Evolutionary conservation across 2,329 filamentous ascomycete species (phyloP).

Genomic region (Trichoderma sp.): DNA sequence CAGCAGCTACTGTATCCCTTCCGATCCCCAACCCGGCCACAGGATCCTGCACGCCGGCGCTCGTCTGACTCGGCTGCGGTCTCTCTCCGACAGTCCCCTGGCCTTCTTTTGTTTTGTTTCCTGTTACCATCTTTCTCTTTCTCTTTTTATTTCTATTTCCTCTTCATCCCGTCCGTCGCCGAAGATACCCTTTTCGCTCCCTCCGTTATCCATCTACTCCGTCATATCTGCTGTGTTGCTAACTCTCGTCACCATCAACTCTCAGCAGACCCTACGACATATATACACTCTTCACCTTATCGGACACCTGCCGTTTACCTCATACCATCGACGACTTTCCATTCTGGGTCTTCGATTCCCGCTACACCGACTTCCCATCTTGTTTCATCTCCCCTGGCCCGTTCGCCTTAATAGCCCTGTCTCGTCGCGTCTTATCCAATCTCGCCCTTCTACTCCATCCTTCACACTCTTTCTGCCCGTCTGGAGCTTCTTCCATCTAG

Average conservation of each 20-base stretch:
- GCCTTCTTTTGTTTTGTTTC: constrained; percentile 9
- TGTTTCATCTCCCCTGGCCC: constrained; percentile 21
- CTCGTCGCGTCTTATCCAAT: constrained; percentile 9
- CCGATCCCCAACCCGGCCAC: constrained; percentile 18
- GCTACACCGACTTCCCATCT: constrained; percentile 27
- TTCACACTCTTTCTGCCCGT: constrained; percentile 1
- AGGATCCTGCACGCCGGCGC: constrained; percentile 20
- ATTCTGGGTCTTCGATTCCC: constrained; percentile 17
- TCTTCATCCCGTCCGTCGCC: neutral
- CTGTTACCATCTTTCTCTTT: constrained; percentile 3
- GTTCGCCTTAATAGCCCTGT: constrained; percentile 23
- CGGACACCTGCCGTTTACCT: constrained; percentile 32
- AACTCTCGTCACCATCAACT: constrained; percentile 26
- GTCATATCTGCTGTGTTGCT: constrained; percentile 16
- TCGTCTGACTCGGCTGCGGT: constrained; percentile 13
- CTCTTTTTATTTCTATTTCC: constrained; percentile 3
- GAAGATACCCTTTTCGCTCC: neutral
- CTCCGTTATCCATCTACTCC: neutral
- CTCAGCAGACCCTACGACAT: constrained; percentile 19
- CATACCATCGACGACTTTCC: constrained; percentile 23
- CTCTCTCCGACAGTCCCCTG: constrained; percentile 15
- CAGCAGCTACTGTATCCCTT: constrained; percentile 7
- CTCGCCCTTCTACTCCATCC: neutral
- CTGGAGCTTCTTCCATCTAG: constrained; percentile 11
- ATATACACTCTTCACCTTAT: constrained; percentile 30